These are phyloP conservation scores for Colletotrichum liaoningense DNA, from an alignment of 2,329 filamentous ascomycete species.

Conservation along the genomic window DNA sequence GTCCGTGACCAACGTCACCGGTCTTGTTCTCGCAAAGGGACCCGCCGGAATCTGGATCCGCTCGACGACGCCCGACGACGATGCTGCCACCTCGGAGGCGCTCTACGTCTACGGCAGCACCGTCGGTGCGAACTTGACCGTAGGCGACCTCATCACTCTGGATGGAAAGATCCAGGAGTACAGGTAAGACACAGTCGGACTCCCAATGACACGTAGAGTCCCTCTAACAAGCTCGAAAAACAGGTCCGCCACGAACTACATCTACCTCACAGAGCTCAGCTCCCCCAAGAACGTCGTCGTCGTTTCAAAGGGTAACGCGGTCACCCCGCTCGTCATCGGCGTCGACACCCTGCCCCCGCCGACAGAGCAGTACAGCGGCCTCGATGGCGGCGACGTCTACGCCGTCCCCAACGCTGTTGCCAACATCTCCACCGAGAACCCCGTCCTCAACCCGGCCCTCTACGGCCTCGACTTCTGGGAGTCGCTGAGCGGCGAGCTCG, in stretches of 20 bases:
- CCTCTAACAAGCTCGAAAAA: too few species aligned
- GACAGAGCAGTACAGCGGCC: conserved; percentile 67
- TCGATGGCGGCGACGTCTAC: conserved; percentile 76
- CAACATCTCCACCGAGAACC: conserved; percentile 69
- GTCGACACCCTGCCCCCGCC: conserved; percentile 67
- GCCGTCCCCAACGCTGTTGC: conserved; percentile 71
- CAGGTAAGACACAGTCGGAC: conserved; percentile 47
- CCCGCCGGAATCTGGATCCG: conserved; percentile 73
- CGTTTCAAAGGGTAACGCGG: conserved; percentile 63
- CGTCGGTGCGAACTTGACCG: conserved; percentile 61
- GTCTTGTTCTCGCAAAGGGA: conserved; percentile 73
- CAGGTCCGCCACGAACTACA: conserved; percentile 65
- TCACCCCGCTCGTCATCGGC: conserved; percentile 71
- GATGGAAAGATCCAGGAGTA: conserved; percentile 70
- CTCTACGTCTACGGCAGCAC: conserved; percentile 72
- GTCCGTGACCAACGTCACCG: conserved; percentile 68
- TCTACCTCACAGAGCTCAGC: conserved; percentile 73
- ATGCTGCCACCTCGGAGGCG: conserved; percentile 70
- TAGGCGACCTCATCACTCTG: conserved; percentile 73
- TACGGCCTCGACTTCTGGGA: conserved; percentile 83
- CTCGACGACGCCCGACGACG: conserved; percentile 66
- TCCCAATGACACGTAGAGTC: neutral
- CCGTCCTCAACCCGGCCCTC: conserved; percentile 66
- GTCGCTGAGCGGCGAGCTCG: conserved; percentile 74
- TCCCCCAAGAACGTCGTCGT: conserved; percentile 65